These are phyloP conservation scores for Reutealis trisperma DNA, from an alignment of 345 rosid species.

Conservation along the genomic window DNA sequence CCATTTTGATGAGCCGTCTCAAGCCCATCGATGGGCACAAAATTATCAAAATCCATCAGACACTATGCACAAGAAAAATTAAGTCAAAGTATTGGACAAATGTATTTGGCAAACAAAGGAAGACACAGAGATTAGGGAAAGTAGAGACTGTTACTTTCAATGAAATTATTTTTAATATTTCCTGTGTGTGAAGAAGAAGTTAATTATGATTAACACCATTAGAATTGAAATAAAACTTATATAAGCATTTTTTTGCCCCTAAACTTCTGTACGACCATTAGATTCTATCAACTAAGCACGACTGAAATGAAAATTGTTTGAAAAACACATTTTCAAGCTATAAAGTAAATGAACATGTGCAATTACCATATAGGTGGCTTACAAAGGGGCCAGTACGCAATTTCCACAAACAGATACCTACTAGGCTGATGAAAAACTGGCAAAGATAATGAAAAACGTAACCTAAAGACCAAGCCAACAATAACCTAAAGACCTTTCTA, in stretches of 20 bases:
- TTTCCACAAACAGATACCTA: not conserved
- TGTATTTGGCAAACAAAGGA: not conserved
- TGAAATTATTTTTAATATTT: not conserved
- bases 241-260: not conserved
- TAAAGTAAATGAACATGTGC: not conserved
- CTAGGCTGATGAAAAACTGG: not conserved
- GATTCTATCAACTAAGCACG: not conserved
- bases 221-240: too few species aligned
- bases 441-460: not conserved
- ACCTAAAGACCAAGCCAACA: not conserved
- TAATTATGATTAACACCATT: too few species aligned
- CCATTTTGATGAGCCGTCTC: conserved; percentile 60
- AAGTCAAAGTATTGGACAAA: not conserved
- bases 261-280: not conserved
- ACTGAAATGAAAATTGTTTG: not conserved
- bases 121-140: not conserved
- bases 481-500: not conserved
- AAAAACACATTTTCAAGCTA: not conserved
- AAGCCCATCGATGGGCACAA: conserved; percentile 40
- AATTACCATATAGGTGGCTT: not conserved
- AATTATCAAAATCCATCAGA: conserved; percentile 57
- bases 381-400: not conserved
- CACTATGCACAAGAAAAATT: conserved; percentile 6
- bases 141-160: not conserved
- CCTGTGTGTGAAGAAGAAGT: too few species aligned